Evolutionary conservation across 108 stramenopile species (phyloP).

Genomic region (Phaeodactylum tricornutum): DNA sequence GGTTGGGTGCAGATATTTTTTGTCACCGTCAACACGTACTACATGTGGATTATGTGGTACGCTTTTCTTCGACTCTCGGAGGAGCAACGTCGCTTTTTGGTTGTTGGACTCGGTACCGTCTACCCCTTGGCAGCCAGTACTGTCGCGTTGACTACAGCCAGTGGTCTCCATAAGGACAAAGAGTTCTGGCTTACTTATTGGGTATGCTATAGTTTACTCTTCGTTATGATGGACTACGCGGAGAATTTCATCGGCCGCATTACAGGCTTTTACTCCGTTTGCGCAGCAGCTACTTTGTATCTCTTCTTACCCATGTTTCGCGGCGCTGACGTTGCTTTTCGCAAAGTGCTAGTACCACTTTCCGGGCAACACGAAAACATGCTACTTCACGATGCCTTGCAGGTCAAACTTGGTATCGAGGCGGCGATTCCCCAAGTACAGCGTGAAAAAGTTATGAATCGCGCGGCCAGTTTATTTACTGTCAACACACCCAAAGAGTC

Average conservation of each 20-base stretch:
- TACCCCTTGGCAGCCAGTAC: constrained; percentile 32
- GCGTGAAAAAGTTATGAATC: background rate
- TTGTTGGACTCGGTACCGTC: constrained; percentile 29
- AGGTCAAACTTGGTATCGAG: constrained; percentile 14
- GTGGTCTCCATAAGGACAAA: background rate
- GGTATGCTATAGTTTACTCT: constrained; percentile 31
- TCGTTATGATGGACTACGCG: constrained; percentile 32
- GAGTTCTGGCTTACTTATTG: constrained; percentile 38
- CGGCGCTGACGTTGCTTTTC: constrained; percentile 51
- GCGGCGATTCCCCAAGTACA: background rate
- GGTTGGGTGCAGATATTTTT: constrained; percentile 8
- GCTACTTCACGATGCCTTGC: constrained; percentile 36
- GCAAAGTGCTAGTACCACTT: constrained; percentile 41
- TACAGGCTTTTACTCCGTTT: constrained; percentile 37
- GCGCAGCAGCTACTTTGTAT: constrained; percentile 33
- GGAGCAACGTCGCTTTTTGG: constrained; percentile 28
- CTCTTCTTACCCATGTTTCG: constrained; percentile 54
- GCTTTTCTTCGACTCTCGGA: constrained; percentile 38
- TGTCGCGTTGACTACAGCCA: constrained; percentile 24
- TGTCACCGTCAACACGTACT: constrained; percentile 22
- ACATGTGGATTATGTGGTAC: constrained; percentile 37
- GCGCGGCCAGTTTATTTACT: background rate
- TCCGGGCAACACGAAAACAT: constrained; percentile 44
- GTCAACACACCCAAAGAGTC: background rate
- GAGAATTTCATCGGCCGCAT: constrained; percentile 43